Evolutionary conservation across 75 land plant genomes (phyloP).

Genomic region (Sequoia sempervirens): DNA sequence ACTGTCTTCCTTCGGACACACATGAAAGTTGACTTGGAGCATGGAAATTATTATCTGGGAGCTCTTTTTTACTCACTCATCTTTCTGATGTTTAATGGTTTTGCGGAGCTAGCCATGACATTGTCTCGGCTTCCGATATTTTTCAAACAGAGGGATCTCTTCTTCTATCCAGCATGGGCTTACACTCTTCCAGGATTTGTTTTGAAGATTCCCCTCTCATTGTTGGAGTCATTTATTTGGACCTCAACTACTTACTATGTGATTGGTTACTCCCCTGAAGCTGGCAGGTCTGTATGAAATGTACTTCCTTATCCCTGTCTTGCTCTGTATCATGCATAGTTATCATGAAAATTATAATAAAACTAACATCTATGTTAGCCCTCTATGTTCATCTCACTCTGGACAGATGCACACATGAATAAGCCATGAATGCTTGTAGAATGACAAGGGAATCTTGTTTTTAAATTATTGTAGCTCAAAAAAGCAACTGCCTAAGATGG

Average conservation of each 20-base stretch:
- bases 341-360: too few relatives aligned
- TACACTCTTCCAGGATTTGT: conserved; percentile 46
- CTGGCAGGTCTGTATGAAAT: conserved; percentile 30
- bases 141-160: conserved; percentile 54
- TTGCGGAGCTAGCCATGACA: conserved; percentile 52
- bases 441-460: too few relatives aligned
- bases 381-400: too few relatives aligned
- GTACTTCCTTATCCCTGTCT: too few relatives aligned
- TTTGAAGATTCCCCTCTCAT: conserved; percentile 51
- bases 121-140: conserved; percentile 49
- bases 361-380: too few relatives aligned
- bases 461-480: too few relatives aligned
- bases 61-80: conserved; percentile 48
- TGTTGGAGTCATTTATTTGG: conserved; percentile 52
- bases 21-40: conserved; percentile 30
- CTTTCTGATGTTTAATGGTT: conserved; percentile 44
- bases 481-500: too few relatives aligned
- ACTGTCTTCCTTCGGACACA: conserved; percentile 65
- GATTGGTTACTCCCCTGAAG: conserved; percentile 61
- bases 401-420: too few relatives aligned
- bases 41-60: conserved; percentile 40
- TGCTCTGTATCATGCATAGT: too few relatives aligned
- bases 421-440: too few relatives aligned
- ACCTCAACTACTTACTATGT: conserved; percentile 56
- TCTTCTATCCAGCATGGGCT: conserved; percentile 80